Evolutionary conservation across 129 eudicot species (phyloP), one percentile per base, ranked within the genome.

Genomic region (Pseudognaphalium luteoalbum): DNA sequence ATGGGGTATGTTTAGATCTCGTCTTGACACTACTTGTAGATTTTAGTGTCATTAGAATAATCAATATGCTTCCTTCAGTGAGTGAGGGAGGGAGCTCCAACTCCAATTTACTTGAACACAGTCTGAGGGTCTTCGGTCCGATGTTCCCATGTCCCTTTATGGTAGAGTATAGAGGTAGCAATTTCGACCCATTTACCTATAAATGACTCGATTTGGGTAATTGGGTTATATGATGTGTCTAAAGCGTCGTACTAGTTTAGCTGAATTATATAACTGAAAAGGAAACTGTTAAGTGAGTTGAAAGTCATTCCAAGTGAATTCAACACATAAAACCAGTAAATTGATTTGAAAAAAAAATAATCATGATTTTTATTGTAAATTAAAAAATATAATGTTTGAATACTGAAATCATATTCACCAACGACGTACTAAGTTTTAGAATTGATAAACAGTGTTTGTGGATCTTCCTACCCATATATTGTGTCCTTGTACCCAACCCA

Each of bases 1-100:
- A 63, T 63, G 68, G 21, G 21, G n/a, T 63, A 63, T 63, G 19
- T 14, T 63, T 30, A 63, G 37, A 62, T 62, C 67, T 62, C 37
- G 5, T 16, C 67, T 62, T 30, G n/a, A 62, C 37, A 62, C 67
- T 14, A 62, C 37, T 62, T 39, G 34, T 39, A 62, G 35, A 62
- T 62, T 62, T 15, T 29, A 15, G 37, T 62, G 34, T 62, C 67
- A 62, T 62, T 21, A 10, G 67, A 28, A 62, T 62, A 29, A 62
- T 25, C 28, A 1, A 25, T 25, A 25, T 61, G 66, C n/a, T 11
- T 61, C 66, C 66, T 28, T 60, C 10, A 60, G 35, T 7, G 66
- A 61, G 66, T 41, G 47, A 9, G 12, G 62, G 62, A 17, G 25
- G 25, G 11, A 21, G 21, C 62, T 57, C 19, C 19, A 57, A 17